Conservation (phyloP, 2,329 filamentous ascomycete genomes). For the Endothia cerciana region DNA sequence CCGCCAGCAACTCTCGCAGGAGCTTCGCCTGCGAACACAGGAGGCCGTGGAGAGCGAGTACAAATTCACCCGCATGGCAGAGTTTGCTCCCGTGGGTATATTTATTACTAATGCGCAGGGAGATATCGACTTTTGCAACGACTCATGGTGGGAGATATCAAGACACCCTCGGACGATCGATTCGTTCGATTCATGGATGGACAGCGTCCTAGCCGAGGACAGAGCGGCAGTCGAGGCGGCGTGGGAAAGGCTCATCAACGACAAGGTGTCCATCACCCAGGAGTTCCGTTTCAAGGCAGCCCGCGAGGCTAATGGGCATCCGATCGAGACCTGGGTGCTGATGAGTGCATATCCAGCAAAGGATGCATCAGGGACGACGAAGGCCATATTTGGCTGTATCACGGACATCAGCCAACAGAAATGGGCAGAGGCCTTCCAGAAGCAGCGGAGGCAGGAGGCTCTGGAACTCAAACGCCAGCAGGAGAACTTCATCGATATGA, state of each 20-base stretch:
- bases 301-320: slow-evolving; percentile 62
- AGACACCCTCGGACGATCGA: slow-evolving; percentile 63
- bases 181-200: slow-evolving; percentile 70
- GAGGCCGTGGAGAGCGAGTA: slow-evolving; percentile 71
- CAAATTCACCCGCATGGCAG: slow-evolving; percentile 82
- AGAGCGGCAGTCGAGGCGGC: slow-evolving; percentile 58
- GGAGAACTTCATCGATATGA: slow-evolving; percentile 75
- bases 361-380: slow-evolving; percentile 64
- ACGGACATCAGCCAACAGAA: slow-evolving; percentile 88
- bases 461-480: slow-evolving; percentile 77
- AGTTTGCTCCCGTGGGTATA: slow-evolving; percentile 82
- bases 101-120: slow-evolving; percentile 79
- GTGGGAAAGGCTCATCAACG: slow-evolving; percentile 62
- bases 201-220: slow-evolving; percentile 71
- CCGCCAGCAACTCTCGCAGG: slow-evolving; percentile 75
- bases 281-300: slow-evolving; percentile 77
- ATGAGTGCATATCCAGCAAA: slow-evolving; percentile 78
- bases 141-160: slow-evolving; percentile 76
- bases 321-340: slow-evolving; percentile 74
- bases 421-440: slow-evolving; percentile 80
- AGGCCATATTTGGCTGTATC: slow-evolving; percentile 78
- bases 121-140: slow-evolving; percentile 78
- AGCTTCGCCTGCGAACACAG: slow-evolving; percentile 68
- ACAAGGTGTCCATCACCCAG: slow-evolving; percentile 67
- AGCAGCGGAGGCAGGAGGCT: slow-evolving; percentile 76